Percentiles rank a stretch among this genome's conserved stretches.
phyloP scores from a whole-genome alignment of 257 asterid species.

The Dorcoceras hygrometricum region DNA sequence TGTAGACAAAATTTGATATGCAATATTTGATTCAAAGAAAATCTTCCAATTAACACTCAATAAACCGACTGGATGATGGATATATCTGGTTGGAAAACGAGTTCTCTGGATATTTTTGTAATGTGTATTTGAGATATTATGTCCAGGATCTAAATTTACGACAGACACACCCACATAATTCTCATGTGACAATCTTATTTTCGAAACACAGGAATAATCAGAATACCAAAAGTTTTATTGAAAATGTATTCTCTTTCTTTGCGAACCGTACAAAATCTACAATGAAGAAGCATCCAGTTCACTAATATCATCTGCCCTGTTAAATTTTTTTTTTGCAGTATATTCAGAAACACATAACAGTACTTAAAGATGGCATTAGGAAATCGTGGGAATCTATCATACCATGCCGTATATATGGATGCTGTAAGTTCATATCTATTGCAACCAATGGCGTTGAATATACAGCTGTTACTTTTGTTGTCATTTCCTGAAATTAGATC shows the following conservation, averaged over 20 bases:
- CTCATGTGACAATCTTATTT: neutral
- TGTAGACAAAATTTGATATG: slow-evolving; percentile 10
- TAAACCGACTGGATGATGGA: neutral
- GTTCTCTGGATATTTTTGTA: neutral
- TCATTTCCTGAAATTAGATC: slow-evolving; percentile 7
- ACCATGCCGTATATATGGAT: slow-evolving; percentile 34
- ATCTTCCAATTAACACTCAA: neutral
- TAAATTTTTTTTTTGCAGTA: slow-evolving; percentile 47
- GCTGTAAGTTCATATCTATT: slow-evolving; percentile 50
- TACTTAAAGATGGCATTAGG: slow-evolving; percentile 80
- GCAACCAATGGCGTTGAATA: slow-evolving; percentile 19
- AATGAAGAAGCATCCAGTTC: slow-evolving; percentile 2
- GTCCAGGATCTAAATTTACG: neutral
- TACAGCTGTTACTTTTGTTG: slow-evolving; percentile 5
- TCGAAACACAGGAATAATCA: neutral
- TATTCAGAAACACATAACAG: slow-evolving; percentile 67
- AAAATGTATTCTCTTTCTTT: slow-evolving; percentile 9
- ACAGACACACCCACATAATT: neutral
- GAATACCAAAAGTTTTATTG: slow-evolving; percentile 15
- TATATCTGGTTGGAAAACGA: neutral
- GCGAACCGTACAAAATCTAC: neutral
- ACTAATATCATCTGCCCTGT: slow-evolving; percentile 21
- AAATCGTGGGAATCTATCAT: slow-evolving; percentile 70
- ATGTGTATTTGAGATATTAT: neutral
- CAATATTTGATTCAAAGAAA: slow-evolving; percentile 17